Percentiles rank a stretch among this genome's conserved stretches.
Conservation (phyloP, 345 rosid species). For the Sonneratia alba region DNA sequence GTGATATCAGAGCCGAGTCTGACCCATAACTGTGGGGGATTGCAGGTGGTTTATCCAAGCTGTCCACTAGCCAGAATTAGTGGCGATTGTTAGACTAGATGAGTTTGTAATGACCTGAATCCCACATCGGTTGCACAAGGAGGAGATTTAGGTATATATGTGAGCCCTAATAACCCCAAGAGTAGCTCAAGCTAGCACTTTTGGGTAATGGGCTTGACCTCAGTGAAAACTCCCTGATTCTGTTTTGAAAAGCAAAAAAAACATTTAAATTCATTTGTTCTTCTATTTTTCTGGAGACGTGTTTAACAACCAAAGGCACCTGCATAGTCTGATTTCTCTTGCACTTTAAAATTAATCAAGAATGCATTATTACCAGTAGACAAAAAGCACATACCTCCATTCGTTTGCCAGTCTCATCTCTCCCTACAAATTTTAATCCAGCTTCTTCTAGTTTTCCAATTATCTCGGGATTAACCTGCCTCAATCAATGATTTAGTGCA, state of each 20-base stretch:
- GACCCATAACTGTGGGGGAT: no score
- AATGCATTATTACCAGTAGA: not conserved
- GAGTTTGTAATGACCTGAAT: no score
- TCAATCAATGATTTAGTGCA: slow-evolving; percentile 5
- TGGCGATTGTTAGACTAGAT: no score
- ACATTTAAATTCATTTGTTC: not conserved
- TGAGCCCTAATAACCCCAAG: no score
- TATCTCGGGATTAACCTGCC: slow-evolving; percentile 79
- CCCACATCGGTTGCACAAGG: no score
- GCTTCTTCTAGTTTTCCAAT: slow-evolving; percentile 63
- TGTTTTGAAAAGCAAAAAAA: not conserved
- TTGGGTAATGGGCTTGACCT: not conserved
- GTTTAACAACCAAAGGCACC: not conserved
- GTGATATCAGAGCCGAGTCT: no score
- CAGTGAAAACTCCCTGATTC: not conserved
- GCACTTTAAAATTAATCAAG: not conserved
- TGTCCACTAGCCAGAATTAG: no score
- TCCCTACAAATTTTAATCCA: slow-evolving; percentile 85
- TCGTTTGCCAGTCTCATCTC: slow-evolving; percentile 77
- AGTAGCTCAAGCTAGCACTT: no score
- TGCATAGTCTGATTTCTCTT: not conserved
- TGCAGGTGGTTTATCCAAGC: no score
- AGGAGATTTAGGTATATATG: no score
- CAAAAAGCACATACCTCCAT: slow-evolving; percentile 54
- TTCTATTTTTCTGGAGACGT: not conserved